Evolutionary conservation across 768 basidiomycete species (phyloP).

Genomic region (Collybia sp.): DNA sequence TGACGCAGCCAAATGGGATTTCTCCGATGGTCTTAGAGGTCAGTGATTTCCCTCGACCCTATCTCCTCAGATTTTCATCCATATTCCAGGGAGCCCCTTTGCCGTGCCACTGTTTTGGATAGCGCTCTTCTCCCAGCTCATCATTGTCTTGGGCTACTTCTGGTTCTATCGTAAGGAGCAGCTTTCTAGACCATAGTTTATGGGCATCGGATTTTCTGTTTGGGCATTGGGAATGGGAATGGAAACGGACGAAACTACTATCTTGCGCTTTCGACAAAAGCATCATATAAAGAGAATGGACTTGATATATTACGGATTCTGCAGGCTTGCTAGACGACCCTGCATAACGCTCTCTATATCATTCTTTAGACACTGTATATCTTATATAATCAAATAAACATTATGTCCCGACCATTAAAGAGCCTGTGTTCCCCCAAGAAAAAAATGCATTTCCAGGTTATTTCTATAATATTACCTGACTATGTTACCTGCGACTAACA

Average conservation of each 20-base stretch:
- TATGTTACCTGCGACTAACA: constrained; percentile 3
- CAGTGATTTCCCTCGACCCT: constrained; percentile 9
- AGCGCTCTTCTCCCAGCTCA: constrained; percentile 70
- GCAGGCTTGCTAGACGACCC: not conserved
- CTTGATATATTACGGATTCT: constrained; percentile 7
- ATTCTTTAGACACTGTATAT: no score
- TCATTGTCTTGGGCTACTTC: constrained; percentile 90
- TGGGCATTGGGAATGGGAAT: no score
- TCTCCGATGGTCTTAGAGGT: constrained; percentile 63
- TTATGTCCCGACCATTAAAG: no score
- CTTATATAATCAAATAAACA: no score
- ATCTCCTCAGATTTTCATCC: not conserved
- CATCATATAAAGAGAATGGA: not conserved
- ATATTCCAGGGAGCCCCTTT: constrained; percentile 65
- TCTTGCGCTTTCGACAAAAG: no score
- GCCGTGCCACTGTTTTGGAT: constrained; percentile 86
- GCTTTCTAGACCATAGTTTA: constrained; percentile 25
- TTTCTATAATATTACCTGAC: no score
- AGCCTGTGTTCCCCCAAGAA: no score
- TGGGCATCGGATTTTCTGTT: no score
- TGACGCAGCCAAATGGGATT: constrained; percentile 88
- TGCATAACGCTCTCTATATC: no score
- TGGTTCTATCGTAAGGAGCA: constrained; percentile 98
- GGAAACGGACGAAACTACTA: no score
- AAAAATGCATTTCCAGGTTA: no score